These are phyloP conservation scores for Biancaea sappan DNA, from an alignment of 306 rosid genomes.

Conservation along the genomic window DNA sequence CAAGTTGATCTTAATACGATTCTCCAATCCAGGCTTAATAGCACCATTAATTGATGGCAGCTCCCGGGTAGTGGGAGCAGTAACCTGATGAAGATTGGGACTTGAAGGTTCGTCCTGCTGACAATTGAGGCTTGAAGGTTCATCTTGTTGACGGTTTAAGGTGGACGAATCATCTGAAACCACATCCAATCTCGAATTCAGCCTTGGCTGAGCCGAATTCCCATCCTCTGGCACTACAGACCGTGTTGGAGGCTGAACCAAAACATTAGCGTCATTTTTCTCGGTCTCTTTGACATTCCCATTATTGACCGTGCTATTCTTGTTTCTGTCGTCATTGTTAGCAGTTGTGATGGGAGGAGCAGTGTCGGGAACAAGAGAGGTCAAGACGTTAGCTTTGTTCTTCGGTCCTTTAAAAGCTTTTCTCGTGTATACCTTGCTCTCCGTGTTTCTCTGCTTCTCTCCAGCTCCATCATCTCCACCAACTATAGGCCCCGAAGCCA, in stretches of 20 bases:
- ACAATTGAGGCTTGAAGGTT: conserved; percentile 29
- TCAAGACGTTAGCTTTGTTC: conserved; percentile 40
- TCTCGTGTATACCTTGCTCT: conserved; percentile 73
- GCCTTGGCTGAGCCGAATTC: conserved; percentile 39
- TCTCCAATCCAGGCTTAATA: conserved; percentile 35
- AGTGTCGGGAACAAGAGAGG: conserved; percentile 20
- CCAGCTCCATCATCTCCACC: conserved; percentile 72
- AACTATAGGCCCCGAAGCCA: conserved; percentile 85
- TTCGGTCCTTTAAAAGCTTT: conserved; percentile 60
- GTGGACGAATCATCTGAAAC: conserved; percentile 53
- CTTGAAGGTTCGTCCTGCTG: conserved; percentile 35
- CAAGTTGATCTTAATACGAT: conserved; percentile 46
- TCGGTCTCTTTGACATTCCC: conserved; percentile 13
- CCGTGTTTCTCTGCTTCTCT: conserved; percentile 60
- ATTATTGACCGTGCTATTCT: conserved; percentile 1
- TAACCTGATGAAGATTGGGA: conserved; percentile 9
- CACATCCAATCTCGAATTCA: conserved; percentile 40
- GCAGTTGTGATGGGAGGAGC: background rate
- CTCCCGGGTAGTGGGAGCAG: conserved; percentile 32
- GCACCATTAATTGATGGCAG: conserved; percentile 54
- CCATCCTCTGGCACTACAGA: conserved; percentile 40
- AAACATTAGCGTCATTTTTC: conserved; percentile 32
- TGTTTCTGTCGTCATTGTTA: background rate
- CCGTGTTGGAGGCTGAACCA: conserved; percentile 27
- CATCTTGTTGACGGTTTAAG: conserved; percentile 44